phyloP scores from a whole-genome alignment of 179 eudicot species.

The Silene coronaria region DNA sequence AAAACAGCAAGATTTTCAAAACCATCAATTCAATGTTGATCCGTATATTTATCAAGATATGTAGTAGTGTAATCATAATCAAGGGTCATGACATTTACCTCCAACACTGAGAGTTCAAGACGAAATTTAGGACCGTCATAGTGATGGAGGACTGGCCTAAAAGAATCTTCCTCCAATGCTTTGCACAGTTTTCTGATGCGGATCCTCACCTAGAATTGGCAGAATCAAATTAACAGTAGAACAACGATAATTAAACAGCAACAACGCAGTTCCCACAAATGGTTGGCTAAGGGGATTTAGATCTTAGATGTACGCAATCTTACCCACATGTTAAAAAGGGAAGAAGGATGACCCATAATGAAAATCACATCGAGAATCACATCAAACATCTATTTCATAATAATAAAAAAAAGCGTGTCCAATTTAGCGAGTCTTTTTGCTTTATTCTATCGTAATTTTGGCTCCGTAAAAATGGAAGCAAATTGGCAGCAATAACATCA shows the following conservation, averaged over 20 bases:
- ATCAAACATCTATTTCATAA: neutral
- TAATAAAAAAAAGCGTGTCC: neutral
- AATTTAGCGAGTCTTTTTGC: neutral
- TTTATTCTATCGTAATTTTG: neutral
- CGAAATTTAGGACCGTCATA: constrained; percentile 98
- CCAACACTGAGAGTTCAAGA: constrained; percentile 82
- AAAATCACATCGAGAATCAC: neutral
- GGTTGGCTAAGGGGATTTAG: too few relatives aligned
- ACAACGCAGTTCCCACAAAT: too few relatives aligned
- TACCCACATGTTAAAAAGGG: too few relatives aligned
- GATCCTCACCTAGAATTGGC: constrained; percentile 54
- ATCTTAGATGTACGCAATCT: too few relatives aligned
- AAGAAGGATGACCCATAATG: neutral
- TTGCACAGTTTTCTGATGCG: constrained; percentile 70
- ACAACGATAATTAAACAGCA: neutral
- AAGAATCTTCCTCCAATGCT: constrained; percentile 91
- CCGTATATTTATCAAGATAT: neutral
- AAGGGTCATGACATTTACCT: constrained; percentile 50
- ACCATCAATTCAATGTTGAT: neutral
- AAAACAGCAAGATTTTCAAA: constrained; percentile 12
- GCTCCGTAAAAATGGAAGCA: neutral
- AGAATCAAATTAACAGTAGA: neutral
- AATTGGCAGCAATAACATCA: neutral
- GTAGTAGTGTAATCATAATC: neutral
- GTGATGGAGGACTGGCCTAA: constrained; percentile 95